Evolutionary conservation across 768 basidiomycete species (phyloP).

Genomic region (Collybia mongolica): DNA sequence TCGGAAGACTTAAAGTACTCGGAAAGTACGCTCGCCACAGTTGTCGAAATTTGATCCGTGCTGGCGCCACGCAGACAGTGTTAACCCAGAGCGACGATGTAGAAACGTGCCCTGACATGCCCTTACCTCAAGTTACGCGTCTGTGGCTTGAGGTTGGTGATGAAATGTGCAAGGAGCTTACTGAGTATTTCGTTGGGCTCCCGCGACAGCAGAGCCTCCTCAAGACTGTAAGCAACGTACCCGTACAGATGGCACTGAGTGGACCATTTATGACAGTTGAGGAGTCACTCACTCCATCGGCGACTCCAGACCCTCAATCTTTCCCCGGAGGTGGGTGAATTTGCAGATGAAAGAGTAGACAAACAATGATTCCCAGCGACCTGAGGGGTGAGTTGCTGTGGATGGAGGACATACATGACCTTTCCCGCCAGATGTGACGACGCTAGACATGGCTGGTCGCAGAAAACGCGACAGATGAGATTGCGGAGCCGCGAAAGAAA

Average conservation of each 20-base stretch:
- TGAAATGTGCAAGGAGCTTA: slow-evolving; percentile 70
- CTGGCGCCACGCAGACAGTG: slow-evolving; percentile 42
- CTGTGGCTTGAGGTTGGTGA: slow-evolving; percentile 80
- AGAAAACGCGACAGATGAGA: slow-evolving; percentile 31
- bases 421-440: slow-evolving; percentile 28
- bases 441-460: slow-evolving; percentile 35
- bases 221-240: slow-evolving; percentile 53
- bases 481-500: slow-evolving; percentile 28
- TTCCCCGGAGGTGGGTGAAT: slow-evolving; percentile 73
- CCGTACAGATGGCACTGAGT: slow-evolving; percentile 9
- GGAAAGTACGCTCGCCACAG: slow-evolving; percentile 63
- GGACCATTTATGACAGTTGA: slow-evolving; percentile 10
- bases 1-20: slow-evolving; percentile 75
- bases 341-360: slow-evolving; percentile 84
- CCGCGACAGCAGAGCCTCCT: slow-evolving; percentile 71
- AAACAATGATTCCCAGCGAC: slow-evolving; percentile 87
- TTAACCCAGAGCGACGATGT: slow-evolving; percentile 28
- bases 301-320: slow-evolving; percentile 76
- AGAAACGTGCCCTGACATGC: slow-evolving; percentile 29
- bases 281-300: slow-evolving; percentile 74
- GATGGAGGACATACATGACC: slow-evolving; percentile 58
- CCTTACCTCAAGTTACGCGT: slow-evolving; percentile 88
- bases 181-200: slow-evolving; percentile 75
- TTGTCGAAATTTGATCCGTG: slow-evolving; percentile 79
- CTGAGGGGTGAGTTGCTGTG: slow-evolving; percentile 68